Evolutionary conservation across 2,329 filamentous ascomycete genomes (phyloP), one percentile per base, ranked within the genome.

Genomic region (Rutstroemia sp.): DNA sequence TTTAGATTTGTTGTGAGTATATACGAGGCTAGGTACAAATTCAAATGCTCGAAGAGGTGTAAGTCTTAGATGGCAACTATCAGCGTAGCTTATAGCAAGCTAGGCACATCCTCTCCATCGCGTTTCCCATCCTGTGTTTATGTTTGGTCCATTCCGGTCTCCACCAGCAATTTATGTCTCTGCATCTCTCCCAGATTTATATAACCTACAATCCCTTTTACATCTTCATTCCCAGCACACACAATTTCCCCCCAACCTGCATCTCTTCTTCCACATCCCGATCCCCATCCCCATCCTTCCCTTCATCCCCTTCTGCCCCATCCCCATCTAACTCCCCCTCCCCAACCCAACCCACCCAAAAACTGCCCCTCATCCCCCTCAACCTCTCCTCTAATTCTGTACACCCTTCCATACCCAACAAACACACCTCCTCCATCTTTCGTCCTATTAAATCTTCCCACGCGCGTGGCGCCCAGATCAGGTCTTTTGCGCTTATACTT

Each of bases 341-440:
- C 7, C 53, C 66, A 17, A 72, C 73, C 76, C 81, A 79, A 1
- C 78, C 81, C 64, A 85, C 81, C 5, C 77, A 72, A 62, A 84
- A 60, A 16, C 76, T 81, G 8, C 82, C 63, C 16, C 80, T 73
- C 49, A 79, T 67, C 60, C 77, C 82, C 14, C 77, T 53, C 48
- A 83, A 63, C 4, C 77, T 70, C 59, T 78, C 74, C 61, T 84
- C 78, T 5, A 83, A 65, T 45, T 73, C 71, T 54, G 70, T 70
- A n/a, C 82, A 59, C 17, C 72, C 70, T 12, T 76, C 72, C 0
- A 66, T 57, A 12, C 68, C 68, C 52, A 73, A 65, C 5, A 40
- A 21, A 4, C 64, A 68, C 12, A 82, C 61, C 48, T 77, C 73
- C 16, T 71, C 65, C 2, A 73, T 66, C 0, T 69, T 70, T 34